Evolutionary conservation across 148 eudicot species (phyloP).

Genomic region (Agrostemma githago): DNA sequence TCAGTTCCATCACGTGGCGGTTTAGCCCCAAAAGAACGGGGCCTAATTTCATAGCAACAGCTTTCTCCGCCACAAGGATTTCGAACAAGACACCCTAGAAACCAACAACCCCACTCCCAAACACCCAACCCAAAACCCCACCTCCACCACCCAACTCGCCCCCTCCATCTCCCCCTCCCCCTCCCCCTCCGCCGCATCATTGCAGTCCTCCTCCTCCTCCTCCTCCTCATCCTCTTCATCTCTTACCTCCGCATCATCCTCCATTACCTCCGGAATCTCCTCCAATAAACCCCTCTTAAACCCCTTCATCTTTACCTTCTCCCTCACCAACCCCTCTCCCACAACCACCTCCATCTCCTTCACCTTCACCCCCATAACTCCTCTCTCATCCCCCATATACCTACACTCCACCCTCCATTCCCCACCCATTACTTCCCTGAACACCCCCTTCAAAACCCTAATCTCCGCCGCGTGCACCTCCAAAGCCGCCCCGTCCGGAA

Average conservation of each 20-base stretch:
- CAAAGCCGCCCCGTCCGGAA: slow-evolving; percentile 46
- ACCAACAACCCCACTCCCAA: slow-evolving; percentile 62
- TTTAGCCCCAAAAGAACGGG: background rate
- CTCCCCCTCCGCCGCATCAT: slow-evolving; percentile 23
- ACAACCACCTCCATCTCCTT: slow-evolving; percentile 24
- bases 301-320: slow-evolving; percentile 25
- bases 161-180: slow-evolving; percentile 33
- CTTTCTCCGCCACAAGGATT: slow-evolving; percentile 23
- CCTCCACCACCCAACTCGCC: slow-evolving; percentile 57
- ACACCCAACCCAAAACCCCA: slow-evolving; percentile 63
- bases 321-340: slow-evolving; percentile 23
- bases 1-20: too few species aligned
- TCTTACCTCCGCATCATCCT: slow-evolving; percentile 21
- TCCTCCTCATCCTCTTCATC: slow-evolving; percentile 11
- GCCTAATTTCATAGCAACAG: background rate
- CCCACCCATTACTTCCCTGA: slow-evolving; percentile 30
- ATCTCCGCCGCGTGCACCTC: slow-evolving; percentile 48
- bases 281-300: slow-evolving; percentile 40
- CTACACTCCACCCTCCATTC: slow-evolving; percentile 47
- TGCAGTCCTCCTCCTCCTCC: slow-evolving; percentile 3
- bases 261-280: slow-evolving; percentile 49
- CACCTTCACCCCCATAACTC: slow-evolving; percentile 17
- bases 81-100: slow-evolving; percentile 48
- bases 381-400: slow-evolving; percentile 16
- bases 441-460: slow-evolving; percentile 43